Percentiles rank a stretch among this genome's conserved stretches.
Conservation (phyloP, 148 eudicot species). For the Persicaria maculosa region DNA sequence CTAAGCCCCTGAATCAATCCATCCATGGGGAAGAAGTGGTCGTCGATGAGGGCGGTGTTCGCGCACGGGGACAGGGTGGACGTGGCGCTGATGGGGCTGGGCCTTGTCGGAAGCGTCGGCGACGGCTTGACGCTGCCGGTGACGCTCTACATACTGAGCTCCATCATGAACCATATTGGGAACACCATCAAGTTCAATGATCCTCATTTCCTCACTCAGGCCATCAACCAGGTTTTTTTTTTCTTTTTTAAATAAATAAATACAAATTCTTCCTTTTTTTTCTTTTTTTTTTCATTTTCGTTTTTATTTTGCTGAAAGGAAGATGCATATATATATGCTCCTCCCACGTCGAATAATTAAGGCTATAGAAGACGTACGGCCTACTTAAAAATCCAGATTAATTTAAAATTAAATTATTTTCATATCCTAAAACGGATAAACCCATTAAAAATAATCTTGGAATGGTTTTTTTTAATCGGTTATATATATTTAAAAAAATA, state of each 20-base stretch:
- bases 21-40: neutral
- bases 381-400: no score
- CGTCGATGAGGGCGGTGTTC: conserved; percentile 9
- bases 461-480: no score
- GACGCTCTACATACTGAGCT: conserved; percentile 12
- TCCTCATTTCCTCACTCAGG: neutral
- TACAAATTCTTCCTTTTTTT: neutral
- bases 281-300: no score
- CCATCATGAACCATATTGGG: conserved; percentile 12
- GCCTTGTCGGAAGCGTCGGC: conserved; percentile 1
- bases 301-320: no score
- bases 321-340: no score
- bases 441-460: no score
- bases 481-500: no score
- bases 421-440: no score
- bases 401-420: no score
- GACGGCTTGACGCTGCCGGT: conserved; percentile 10
- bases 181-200: neutral
- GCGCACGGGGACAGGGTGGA: conserved; percentile 9
- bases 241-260: neutral
- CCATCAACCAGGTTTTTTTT: neutral
- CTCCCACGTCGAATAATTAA: no score
- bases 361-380: no score
- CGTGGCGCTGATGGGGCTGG: neutral
- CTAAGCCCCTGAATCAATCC: no score